phyloP scores from a whole-genome alignment of 2,329 filamentous ascomycete species.

The Exophiala sp. region DNA sequence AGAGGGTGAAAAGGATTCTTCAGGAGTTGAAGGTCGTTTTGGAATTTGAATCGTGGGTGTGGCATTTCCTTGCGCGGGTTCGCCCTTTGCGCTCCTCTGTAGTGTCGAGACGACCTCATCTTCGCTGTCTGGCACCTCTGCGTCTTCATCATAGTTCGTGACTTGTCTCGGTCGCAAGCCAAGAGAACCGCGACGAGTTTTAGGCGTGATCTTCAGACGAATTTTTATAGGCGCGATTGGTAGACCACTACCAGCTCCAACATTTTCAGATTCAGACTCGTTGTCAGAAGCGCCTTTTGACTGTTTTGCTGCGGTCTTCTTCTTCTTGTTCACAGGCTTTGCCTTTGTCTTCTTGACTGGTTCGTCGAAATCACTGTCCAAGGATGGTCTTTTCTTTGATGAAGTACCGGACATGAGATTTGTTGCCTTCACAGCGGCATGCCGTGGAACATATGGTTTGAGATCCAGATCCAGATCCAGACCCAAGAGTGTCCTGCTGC shows the following conservation, averaged over 20 bases:
- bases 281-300: not conserved
- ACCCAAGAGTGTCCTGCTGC: not conserved
- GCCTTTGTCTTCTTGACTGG: not conserved
- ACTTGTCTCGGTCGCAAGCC: too few species aligned
- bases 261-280: too few species aligned
- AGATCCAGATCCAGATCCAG: not conserved
- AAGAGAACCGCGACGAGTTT: too few species aligned
- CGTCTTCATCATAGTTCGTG: not conserved
- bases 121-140: conserved; percentile 1
- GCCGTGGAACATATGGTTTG: conserved; percentile 4
- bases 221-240: too few species aligned
- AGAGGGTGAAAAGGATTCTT: not conserved
- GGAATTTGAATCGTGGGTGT: not conserved
- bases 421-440: conserved; percentile 12
- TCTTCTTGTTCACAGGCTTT: not conserved
- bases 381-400: not conserved
- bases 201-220: too few species aligned
- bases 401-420: not conserved
- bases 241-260: too few species aligned
- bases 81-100: not conserved
- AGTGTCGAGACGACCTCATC: not conserved
- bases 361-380: not conserved
- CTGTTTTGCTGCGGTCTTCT: not conserved
- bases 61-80: not conserved
- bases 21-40: not conserved